Evolutionary conservation across 1,139 yeast species (phyloP).

Genomic region (Meyerozyma carpophila): DNA sequence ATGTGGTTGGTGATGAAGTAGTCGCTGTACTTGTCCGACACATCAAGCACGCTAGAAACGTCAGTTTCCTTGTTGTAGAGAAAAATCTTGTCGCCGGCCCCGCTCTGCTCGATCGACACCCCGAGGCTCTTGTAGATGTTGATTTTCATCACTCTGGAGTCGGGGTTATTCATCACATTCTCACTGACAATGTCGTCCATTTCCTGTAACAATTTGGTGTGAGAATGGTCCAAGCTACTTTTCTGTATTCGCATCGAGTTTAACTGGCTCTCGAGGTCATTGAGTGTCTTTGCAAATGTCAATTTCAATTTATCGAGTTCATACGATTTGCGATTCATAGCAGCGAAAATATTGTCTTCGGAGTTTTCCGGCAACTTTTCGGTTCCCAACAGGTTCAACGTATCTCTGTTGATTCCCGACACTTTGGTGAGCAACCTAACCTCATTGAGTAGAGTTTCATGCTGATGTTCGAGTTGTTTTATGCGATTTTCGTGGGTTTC

Average conservation of each 20-base stretch:
- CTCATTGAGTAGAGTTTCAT: background rate
- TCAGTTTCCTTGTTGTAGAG: constrained; percentile 47
- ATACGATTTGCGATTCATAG: constrained; percentile 22
- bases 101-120: constrained; percentile 28
- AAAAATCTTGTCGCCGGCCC: constrained; percentile 31
- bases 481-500: constrained; percentile 1
- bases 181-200: constrained; percentile 19
- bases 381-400: background rate
- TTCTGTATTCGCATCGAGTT: constrained; percentile 42
- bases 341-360: constrained; percentile 21
- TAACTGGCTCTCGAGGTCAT: constrained; percentile 50
- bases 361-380: background rate
- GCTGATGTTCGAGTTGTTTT: background rate
- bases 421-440: background rate
- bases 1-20: constrained; percentile 63
- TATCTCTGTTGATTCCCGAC: background rate
- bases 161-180: constrained; percentile 22
- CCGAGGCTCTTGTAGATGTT: constrained; percentile 44
- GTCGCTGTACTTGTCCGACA: constrained; percentile 56
- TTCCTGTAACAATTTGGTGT: constrained; percentile 17
- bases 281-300: constrained; percentile 50
- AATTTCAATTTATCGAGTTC: constrained; percentile 48
- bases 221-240: constrained; percentile 31
- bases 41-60: constrained; percentile 46
- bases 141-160: constrained; percentile 33